Evolutionary conservation across 2,329 filamentous ascomycete species (phyloP).

Genomic region (Corniculantispora saksenae): DNA sequence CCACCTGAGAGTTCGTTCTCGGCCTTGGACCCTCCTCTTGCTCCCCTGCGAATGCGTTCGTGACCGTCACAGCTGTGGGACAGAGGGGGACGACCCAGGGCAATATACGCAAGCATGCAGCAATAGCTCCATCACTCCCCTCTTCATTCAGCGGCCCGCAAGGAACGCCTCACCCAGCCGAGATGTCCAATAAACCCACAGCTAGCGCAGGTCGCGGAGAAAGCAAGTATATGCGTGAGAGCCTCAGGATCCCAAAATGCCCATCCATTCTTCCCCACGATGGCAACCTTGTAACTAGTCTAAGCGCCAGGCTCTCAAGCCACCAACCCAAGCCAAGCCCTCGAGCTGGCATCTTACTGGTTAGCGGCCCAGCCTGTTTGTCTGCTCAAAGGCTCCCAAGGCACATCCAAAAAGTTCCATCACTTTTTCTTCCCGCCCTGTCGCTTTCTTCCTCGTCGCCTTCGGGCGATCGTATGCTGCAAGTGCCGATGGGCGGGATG

Average conservation of each 20-base stretch:
- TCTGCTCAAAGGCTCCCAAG: neutral
- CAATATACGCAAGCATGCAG: neutral
- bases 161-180: neutral
- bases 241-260: slow-evolving; percentile 6
- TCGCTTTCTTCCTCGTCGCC: neutral
- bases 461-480: slow-evolving; percentile 12
- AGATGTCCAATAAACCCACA: neutral
- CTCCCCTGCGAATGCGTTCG: slow-evolving; percentile 11
- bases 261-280: slow-evolving; percentile 5
- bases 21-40: neutral
- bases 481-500: slow-evolving; percentile 16
- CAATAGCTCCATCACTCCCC: neutral
- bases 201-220: neutral
- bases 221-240: neutral
- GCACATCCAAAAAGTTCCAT: slow-evolving; percentile 3
- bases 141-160: neutral
- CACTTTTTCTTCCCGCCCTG: neutral
- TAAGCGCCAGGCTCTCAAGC: slow-evolving; percentile 14
- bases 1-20: neutral
- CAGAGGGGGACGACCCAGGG: neutral
- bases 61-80: slow-evolving; percentile 9
- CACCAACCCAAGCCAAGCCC: slow-evolving; percentile 6
- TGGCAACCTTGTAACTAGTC: neutral
- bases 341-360: neutral
- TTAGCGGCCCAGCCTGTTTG: neutral